Percentiles rank a stretch among this genome's conserved stretches.
phyloP scores from a whole-genome alignment of 139 green algal genomes.

The Chlamydomonas eustigma region DNA sequence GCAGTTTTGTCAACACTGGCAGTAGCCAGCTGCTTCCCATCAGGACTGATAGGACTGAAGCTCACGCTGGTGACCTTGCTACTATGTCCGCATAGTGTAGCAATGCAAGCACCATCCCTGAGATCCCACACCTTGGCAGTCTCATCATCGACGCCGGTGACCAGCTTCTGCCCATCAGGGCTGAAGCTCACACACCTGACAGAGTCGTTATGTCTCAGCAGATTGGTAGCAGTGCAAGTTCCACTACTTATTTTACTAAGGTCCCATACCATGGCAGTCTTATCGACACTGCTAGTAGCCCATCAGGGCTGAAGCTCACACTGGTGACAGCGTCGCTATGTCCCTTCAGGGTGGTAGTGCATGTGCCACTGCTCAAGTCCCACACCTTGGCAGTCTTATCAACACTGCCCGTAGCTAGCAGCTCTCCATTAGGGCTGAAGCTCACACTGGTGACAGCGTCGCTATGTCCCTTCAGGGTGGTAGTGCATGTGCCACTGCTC shows the following conservation, averaged over 20 bases:
- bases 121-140: background rate
- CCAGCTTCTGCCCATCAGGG: background rate
- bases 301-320: background rate
- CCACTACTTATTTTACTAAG: no score
- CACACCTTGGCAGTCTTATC: no score
- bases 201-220: background rate
- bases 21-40: conserved; percentile 5
- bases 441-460: no score
- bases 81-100: background rate
- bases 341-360: no score
- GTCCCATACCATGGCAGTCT: no score
- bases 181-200: background rate
- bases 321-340: background rate
- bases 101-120: background rate
- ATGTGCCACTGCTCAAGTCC: no score
- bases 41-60: background rate
- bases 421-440: no score
- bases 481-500: no score
- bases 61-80: background rate
- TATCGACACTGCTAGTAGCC: no score
- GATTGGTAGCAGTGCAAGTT: no score
- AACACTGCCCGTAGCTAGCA: no score
- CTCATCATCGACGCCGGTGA: background rate
- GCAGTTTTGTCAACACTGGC: background rate
- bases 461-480: no score